phyloP scores from a whole-genome alignment of 768 basidiomycete species.

The Hortiboletus flavorubellus region DNA sequence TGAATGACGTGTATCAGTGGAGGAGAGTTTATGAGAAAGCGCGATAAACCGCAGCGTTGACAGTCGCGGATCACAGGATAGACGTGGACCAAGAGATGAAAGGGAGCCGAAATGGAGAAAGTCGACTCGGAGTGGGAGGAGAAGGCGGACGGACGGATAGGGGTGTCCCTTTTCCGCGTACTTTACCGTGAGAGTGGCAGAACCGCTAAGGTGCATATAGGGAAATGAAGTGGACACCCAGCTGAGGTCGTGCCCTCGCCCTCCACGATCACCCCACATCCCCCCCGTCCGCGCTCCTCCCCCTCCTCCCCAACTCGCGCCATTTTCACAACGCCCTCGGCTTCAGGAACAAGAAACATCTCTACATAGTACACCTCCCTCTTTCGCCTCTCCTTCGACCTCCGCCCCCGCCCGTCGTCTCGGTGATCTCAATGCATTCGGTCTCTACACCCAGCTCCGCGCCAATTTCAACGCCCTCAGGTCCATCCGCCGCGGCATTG shows the following conservation, averaged over 20 bases:
- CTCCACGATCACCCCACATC: constrained; percentile 21
- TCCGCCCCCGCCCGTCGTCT: constrained; percentile 52
- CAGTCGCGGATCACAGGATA: too few species aligned
- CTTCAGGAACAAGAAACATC: constrained; percentile 23
- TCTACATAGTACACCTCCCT: constrained; percentile 57
- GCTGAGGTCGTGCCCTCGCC: too few species aligned
- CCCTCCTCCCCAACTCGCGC: constrained; percentile 46
- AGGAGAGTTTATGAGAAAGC: neutral
- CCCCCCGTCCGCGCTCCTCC: constrained; percentile 40
- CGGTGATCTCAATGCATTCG: constrained; percentile 34
- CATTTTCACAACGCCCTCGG: constrained; percentile 38
- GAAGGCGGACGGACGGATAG: too few species aligned
- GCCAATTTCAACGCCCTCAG: constrained; percentile 34
- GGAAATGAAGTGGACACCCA: too few species aligned
- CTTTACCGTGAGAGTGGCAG: too few species aligned
- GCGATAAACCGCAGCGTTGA: too few species aligned
- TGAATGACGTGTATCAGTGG: neutral
- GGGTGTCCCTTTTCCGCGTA: too few species aligned
- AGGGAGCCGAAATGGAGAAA: too few species aligned
- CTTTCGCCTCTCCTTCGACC: constrained; percentile 57
- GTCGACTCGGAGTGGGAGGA: too few species aligned
- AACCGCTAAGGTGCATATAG: too few species aligned
- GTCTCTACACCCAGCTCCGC: constrained; percentile 39
- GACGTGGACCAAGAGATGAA: too few species aligned
- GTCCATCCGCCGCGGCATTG: constrained; percentile 25